Base-by-base conservation (phyloP, 2,329 filamentous ascomycete genomes). In the Trichoderma oligosporum region DNA sequence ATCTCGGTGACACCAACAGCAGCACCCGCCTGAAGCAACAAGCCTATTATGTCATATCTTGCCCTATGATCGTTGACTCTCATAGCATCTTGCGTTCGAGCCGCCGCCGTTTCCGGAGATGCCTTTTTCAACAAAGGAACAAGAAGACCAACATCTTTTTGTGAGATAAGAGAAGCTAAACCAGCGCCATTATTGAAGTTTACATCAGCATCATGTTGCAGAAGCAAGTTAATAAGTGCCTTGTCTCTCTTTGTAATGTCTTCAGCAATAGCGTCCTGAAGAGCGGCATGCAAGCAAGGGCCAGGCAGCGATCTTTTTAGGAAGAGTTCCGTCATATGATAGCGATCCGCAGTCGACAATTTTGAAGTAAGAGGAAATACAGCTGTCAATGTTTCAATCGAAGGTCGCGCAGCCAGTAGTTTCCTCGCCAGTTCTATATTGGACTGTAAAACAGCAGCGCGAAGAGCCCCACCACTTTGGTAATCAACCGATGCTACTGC, bases 211-310 rank as follows among this genome's bases (percentile, higher is more conserved):
- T 78, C 76, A 59, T 81, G 71, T 2, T 74, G 71, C 4, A 85
- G 69, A 3, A 84, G 68, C 4, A 84, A 71, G 6, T 74, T 72
- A 54, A 85, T 79, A 9, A 85, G 68, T 1, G 73, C 71, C 39
- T 78, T 74, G 36, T 84, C 82, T 35, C 79, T 72, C 38, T 73
- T 70, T 0, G 75, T 73, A 1, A 73, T 71, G 11, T 75, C 71
- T 39, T 82, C 77, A 12, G 75, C 73, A 39, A 84, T 77, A n/a
- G 78, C 78, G 22, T 78, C 74, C 58, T 82, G 77, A 2, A 84
- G 65, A 2, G 79, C 79, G 0, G 70, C 70, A 42, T 82, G 75
- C 4, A 84, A 69, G 35, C 71, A 72, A 2, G 75, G 70, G 0
- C 76, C 77, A 0, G 77, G 70, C 5, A 83, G 64, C 1, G 80